Conservation (phyloP, 1,284 basidiomycete species). For the Cerioporus squamosus region DNA sequence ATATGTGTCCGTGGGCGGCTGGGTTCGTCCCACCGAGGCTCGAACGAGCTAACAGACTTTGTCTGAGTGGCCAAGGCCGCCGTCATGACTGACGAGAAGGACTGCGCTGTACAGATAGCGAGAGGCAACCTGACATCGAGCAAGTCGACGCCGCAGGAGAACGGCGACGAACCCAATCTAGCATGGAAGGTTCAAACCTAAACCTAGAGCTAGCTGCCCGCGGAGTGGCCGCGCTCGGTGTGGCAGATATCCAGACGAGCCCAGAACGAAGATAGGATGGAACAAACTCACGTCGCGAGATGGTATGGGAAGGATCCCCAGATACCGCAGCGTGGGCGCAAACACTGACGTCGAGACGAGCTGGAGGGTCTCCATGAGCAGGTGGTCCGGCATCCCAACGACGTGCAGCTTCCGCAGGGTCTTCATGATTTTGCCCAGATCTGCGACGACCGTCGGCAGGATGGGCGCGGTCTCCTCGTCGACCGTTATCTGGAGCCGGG, state of each 20-base stretch:
- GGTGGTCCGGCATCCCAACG: constrained; percentile 28
- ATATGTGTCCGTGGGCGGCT: not conserved
- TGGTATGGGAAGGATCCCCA: constrained; percentile 35
- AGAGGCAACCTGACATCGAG: no score
- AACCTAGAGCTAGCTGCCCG: no score
- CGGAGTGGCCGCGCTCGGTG: not conserved
- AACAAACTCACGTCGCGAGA: constrained; percentile 29
- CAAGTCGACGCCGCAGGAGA: no score
- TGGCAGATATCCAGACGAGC: not conserved
- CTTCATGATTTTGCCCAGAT: constrained; percentile 21
- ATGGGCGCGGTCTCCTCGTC: constrained; percentile 29
- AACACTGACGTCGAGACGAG: constrained; percentile 27
- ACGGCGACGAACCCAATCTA: no score
- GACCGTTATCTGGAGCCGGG: constrained; percentile 32
- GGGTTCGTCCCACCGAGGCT: not conserved
- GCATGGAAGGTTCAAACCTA: no score
- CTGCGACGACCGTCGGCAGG: constrained; percentile 28
- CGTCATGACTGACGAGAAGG: no score
- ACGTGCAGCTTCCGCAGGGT: constrained; percentile 34
- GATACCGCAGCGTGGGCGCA: constrained; percentile 28
- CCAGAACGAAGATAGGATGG: not conserved
- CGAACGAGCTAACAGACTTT: no score
- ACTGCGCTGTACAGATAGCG: no score
- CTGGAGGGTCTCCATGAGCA: constrained; percentile 25
- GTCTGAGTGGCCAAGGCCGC: no score